Conservation (phyloP, 1,284 basidiomycete genomes). For the Rhodotorula sp. region DNA sequence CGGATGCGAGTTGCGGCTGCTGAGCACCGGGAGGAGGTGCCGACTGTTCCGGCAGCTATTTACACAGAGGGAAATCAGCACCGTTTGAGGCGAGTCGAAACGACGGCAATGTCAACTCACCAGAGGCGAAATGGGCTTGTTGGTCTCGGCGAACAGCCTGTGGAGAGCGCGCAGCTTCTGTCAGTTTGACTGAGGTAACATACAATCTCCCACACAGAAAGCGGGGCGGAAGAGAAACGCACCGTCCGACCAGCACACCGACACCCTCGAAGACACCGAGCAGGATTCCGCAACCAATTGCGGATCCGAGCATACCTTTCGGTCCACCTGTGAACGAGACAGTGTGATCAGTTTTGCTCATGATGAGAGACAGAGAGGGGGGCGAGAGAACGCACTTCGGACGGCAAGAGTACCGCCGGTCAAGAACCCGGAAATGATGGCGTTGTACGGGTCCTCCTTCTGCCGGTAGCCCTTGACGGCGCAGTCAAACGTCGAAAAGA, state of each 20-base stretch:
- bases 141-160: slow-evolving; percentile 38
- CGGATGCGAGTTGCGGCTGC: slow-evolving; percentile 18
- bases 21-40: slow-evolving; percentile 20
- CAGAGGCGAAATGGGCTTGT: slow-evolving; percentile 37
- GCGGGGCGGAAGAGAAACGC: slow-evolving; percentile 45
- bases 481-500: slow-evolving; percentile 79
- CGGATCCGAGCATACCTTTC: slow-evolving; percentile 80
- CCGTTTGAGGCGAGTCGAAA: fast-evolving
- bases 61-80: not conserved
- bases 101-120: slow-evolving; percentile 1
- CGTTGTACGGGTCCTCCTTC: slow-evolving; percentile 99
- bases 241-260: slow-evolving; percentile 78
- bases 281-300: slow-evolving; percentile 92
- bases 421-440: slow-evolving; percentile 96
- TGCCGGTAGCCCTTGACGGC: slow-evolving; percentile 95
- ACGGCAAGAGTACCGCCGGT: slow-evolving; percentile 94
- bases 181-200: not conserved
- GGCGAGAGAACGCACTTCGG: slow-evolving; percentile 66
- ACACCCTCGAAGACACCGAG: slow-evolving; percentile 85
- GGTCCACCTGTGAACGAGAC: slow-evolving; percentile 68
- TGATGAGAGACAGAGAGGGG: not conserved
- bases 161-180: no score
- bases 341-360: not conserved
- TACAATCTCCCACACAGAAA: no score
- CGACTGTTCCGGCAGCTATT: slow-evolving; percentile 24